Percentiles rank a stretch among this genome's conserved stretches.
Evolutionary conservation across 352 stramenopile genomes (phyloP).

Genomic region (Globisporangium polare): DNA sequence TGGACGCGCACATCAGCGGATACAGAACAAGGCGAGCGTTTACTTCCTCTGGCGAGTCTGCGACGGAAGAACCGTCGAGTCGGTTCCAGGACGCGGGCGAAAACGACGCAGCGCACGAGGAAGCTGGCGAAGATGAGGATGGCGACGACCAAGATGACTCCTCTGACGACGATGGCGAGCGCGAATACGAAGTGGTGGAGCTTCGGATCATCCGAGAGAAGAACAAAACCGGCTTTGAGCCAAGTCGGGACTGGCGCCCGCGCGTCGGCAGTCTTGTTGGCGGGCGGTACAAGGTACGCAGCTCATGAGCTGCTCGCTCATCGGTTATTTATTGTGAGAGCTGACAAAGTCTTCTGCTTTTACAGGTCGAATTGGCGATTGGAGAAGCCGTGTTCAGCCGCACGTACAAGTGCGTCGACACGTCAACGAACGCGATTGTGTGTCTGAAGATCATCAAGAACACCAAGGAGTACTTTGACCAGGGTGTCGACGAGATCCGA

Average conservation of each 20-base stretch:
- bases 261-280: constrained; percentile 52
- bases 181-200: constrained; percentile 67
- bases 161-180: constrained; percentile 35
- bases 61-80: background rate
- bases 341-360: background rate
- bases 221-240: constrained; percentile 77
- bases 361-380: constrained; percentile 64
- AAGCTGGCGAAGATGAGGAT: constrained; percentile 18
- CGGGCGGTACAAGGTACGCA: constrained; percentile 54
- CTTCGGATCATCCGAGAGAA: constrained; percentile 74
- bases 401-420: constrained; percentile 77
- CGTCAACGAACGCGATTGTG: constrained; percentile 71
- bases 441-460: constrained; percentile 99
- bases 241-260: constrained; percentile 70
- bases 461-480: constrained; percentile 99
- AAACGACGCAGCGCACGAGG: constrained; percentile 4
- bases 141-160: constrained; percentile 32
- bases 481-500: constrained; percentile 86
- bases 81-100: constrained; percentile 6
- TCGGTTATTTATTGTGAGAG: constrained; percentile 34
- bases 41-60: constrained; percentile 7
- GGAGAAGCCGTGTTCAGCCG: constrained; percentile 82
- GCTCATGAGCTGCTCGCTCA: background rate
- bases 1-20: constrained; percentile 10
- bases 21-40: constrained; percentile 9